Percentiles rank a stretch among this genome's conserved stretches.
These are phyloP conservation scores for Mycena albidolilacea DNA, from an alignment of 768 basidiomycete genomes.

Conservation along the genomic window DNA sequence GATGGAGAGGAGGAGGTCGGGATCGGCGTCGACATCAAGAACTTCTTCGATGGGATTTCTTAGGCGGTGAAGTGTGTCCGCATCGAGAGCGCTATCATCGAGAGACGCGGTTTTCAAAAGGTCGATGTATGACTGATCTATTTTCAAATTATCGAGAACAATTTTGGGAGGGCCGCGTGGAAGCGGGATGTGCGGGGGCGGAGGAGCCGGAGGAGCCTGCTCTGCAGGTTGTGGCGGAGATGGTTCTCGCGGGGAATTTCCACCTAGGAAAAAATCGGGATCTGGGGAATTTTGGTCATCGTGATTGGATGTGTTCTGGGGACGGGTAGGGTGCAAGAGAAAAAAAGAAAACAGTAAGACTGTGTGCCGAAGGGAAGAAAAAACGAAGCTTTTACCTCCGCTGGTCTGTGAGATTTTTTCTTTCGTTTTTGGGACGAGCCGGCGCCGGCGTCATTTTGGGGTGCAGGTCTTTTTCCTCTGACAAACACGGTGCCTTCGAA, in stretches of 20 bases:
- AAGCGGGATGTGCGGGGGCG: neutral
- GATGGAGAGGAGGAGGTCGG: neutral
- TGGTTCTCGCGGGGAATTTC: neutral
- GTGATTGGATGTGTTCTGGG: neutral
- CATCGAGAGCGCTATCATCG: neutral
- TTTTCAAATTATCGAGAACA: slow-evolving; percentile 10
- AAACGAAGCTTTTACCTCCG: neutral
- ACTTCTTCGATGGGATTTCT: slow-evolving; percentile 1
- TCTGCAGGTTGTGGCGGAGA: neutral
- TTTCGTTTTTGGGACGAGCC: neutral
- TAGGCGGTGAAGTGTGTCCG: neutral
- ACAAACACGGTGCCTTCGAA: neutral
- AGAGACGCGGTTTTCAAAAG: slow-evolving; percentile 2
- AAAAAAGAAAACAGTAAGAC: no score
- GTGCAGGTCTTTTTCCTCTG: neutral
- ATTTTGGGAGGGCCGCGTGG: neutral
- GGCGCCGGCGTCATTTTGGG: neutral
- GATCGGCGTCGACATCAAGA: neutral
- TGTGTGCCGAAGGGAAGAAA: no score
- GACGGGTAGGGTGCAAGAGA: neutral
- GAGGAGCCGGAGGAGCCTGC: neutral
- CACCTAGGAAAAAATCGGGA: neutral
- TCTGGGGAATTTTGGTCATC: neutral
- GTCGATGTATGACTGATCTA: slow-evolving; percentile 2
- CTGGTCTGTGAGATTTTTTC: neutral